Conservation (phyloP, 768 basidiomycete genomes). For the Leccinum fibrillosum region DNA sequence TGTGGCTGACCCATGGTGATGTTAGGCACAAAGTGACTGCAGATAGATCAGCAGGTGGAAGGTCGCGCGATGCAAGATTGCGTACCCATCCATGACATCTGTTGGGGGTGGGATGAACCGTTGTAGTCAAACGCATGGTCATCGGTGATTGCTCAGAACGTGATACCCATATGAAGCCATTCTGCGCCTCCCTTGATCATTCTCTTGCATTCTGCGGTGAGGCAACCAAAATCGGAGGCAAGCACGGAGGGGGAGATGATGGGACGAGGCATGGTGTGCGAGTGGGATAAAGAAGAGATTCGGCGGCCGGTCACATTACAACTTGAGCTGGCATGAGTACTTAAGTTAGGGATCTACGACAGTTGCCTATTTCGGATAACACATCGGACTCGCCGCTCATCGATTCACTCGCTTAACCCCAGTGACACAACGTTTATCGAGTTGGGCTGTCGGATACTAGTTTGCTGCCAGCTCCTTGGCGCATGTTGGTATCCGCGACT, state of each 20-base stretch:
- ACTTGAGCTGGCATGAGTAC: slow-evolving; percentile 4
- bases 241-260: slow-evolving; percentile 98
- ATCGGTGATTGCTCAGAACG: slow-evolving; percentile 2
- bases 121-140: slow-evolving; percentile 8
- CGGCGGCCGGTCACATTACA: neutral
- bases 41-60: slow-evolving; percentile 1
- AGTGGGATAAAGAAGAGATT: slow-evolving; percentile 7
- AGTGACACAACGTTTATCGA: neutral
- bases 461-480: neutral
- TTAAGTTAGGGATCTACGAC: slow-evolving; percentile 22
- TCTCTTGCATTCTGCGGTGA: slow-evolving; percentile 91
- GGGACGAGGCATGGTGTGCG: slow-evolving; percentile 65
- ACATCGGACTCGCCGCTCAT: neutral
- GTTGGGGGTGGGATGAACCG: neutral
- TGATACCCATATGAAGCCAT: slow-evolving; percentile 95
- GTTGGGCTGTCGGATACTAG: slow-evolving; percentile 18
- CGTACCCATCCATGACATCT: slow-evolving; percentile 98
- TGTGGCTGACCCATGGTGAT: slow-evolving; percentile 87
- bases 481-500: slow-evolving; percentile 6
- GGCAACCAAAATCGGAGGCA: slow-evolving; percentile 94
- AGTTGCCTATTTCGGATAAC: slow-evolving; percentile 24
- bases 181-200: slow-evolving; percentile 96
- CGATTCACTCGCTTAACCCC: no score
- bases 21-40: slow-evolving; percentile 95
- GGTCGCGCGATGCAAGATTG: neutral